A percentile compares a stretch with the other conserved stretches of the same genome.
Evolutionary conservation across 306 rosid species (phyloP).

Genomic region (Vachellia pachyceras): DNA sequence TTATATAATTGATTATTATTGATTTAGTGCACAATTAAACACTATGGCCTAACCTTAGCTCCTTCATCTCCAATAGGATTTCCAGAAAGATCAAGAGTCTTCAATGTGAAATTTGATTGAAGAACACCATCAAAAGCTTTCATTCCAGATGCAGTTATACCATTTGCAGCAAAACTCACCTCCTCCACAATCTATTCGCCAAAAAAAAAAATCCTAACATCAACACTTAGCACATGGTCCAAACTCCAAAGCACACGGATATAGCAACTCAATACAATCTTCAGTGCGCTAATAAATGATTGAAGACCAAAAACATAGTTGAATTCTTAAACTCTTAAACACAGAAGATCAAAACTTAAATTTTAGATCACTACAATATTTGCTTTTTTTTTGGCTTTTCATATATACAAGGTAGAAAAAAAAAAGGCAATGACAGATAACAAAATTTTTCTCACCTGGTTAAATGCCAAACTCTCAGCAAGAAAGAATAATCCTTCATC

Average conservation of each 20-base stretch:
- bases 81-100: constrained; percentile 93
- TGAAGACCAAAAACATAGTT: neutral
- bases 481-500: constrained; percentile 94
- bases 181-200: constrained; percentile 79
- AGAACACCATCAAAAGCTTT: constrained; percentile 98
- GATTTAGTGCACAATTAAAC: constrained; percentile 13
- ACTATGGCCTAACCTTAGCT: constrained; percentile 64
- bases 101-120: constrained; percentile 82
- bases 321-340: neutral
- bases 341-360: constrained; percentile 1
- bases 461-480: constrained; percentile 86
- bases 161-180: constrained; percentile 95
- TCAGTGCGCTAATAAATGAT: constrained; percentile 23
- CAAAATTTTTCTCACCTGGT: constrained; percentile 62
- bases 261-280: constrained; percentile 17
- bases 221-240: constrained; percentile 29
- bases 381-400: constrained; percentile 4
- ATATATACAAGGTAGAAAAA: constrained; percentile 21
- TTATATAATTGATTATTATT: neutral
- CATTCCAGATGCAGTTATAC: constrained; percentile 90
- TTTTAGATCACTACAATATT: no score
- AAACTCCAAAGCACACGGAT: constrained; percentile 6
- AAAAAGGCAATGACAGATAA: constrained; percentile 21
- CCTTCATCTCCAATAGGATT: constrained; percentile 97
- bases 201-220: no score